A percentile compares a stretch with the other conserved stretches of the same genome.
Conservation (phyloP, 2,329 filamentous ascomycete species). For the Sarocladium brachiariae region DNA sequence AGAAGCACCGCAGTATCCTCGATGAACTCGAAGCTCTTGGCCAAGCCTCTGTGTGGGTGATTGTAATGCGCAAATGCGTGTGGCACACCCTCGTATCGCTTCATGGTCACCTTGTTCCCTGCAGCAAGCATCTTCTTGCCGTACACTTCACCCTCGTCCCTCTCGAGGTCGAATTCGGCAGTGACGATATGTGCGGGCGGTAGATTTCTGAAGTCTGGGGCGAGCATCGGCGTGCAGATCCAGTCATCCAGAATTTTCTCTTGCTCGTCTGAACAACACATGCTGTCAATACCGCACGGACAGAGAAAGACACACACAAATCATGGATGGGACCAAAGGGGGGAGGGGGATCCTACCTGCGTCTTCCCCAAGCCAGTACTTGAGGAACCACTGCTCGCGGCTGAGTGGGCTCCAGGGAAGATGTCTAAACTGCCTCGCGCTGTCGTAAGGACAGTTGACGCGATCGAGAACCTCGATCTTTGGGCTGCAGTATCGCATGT, state of each 20-base stretch:
- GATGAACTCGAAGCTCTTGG: conserved; percentile 21
- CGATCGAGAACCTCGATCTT: conserved; percentile 12
- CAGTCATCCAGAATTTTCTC: conserved; percentile 12
- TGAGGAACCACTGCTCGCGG: conserved; percentile 25
- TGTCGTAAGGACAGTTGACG: conserved; percentile 19
- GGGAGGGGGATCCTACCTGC: conserved; percentile 10
- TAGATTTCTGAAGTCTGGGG: conserved; percentile 20
- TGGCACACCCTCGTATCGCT: conserved; percentile 21
- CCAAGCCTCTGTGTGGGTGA: conserved; percentile 19
- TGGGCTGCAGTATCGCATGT: conserved; percentile 23
- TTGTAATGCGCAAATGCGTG: conserved; percentile 25
- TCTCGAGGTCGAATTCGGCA: conserved; percentile 27
- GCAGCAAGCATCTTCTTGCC: conserved; percentile 16
- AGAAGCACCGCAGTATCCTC: conserved; percentile 16
- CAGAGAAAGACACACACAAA: too few species aligned
- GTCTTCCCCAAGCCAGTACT: conserved; percentile 23
- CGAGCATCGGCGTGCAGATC: conserved; percentile 18
- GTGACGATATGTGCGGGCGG: conserved; percentile 26
- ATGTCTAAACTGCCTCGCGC: conserved; percentile 18
- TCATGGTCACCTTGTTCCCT: conserved; percentile 20
- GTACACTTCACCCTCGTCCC: conserved; percentile 27
- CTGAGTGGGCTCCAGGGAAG: conserved; percentile 23
- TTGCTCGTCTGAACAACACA: conserved; percentile 10
- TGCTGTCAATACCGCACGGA: not conserved
- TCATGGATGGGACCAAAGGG: too few species aligned